Evolutionary conservation across 345 rosid species (phyloP).

Genomic region (Lumnitzera littorea): DNA sequence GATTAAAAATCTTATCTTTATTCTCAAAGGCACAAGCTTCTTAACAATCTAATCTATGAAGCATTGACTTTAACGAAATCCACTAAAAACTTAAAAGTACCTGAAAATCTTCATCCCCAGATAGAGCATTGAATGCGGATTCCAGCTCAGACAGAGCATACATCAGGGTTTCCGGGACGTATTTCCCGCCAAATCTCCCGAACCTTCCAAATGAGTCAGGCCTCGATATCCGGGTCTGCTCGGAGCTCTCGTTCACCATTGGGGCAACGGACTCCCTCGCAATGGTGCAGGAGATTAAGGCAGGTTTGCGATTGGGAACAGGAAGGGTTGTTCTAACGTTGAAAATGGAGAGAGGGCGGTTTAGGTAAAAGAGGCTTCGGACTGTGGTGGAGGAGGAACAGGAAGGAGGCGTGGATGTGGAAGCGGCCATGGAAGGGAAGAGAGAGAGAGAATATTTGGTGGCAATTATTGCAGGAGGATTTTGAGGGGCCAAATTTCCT

Average conservation of each 20-base stretch:
- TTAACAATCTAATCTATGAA: too few species aligned
- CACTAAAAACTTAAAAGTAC: constrained; percentile 14
- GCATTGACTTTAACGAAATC: too few species aligned
- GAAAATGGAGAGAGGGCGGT: too few species aligned
- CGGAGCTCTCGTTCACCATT: constrained; percentile 23
- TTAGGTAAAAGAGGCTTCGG: too few species aligned
- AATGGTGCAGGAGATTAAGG: constrained; percentile 42
- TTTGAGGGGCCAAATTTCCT: too few species aligned
- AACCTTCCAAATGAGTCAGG: constrained; percentile 89
- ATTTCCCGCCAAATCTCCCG: constrained; percentile 88
- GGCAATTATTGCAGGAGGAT: too few species aligned
- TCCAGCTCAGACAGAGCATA: constrained; percentile 80
- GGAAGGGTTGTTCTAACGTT: not conserved
- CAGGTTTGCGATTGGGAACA: not conserved
- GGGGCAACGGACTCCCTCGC: constrained; percentile 26
- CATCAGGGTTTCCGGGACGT: constrained; percentile 91
- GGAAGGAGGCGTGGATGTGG: too few species aligned
- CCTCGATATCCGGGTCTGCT: constrained; percentile 40
- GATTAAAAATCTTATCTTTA: too few species aligned
- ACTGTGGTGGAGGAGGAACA: too few species aligned
- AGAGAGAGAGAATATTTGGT: too few species aligned
- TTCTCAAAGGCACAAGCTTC: too few species aligned
- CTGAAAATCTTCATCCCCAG: constrained; percentile 65
- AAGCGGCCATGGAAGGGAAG: too few species aligned
- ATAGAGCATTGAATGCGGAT: constrained; percentile 54